Evolutionary conservation across 2,329 filamentous ascomycete species (phyloP), one percentile per base, ranked within the genome.

Genomic region (Trichophyton equinum): DNA sequence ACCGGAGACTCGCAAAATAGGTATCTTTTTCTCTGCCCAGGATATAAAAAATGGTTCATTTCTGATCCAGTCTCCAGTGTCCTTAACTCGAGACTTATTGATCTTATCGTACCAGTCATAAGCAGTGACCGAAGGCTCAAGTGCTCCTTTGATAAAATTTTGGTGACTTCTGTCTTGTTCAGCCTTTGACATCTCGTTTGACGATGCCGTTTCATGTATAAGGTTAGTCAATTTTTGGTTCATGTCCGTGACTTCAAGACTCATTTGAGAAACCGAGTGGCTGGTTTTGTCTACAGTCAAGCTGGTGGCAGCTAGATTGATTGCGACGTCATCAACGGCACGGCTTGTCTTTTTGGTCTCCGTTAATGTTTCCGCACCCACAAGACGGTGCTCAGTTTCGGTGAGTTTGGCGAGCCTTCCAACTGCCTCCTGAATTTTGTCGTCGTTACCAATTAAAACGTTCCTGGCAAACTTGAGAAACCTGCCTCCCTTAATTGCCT

Each of bases 1-100:
- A 5, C 78, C 78, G 42, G 68, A 65, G 15, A 80, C 68, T 72
- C 75, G 80, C 2, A 80, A 67, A 30, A 78, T 72, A 2, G 72
- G 74, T 20, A 27, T 46, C 20, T n/a, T 38, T n/a, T 27, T 59
- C n/a, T 38, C 1, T 0, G 77, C 38, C 77, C 78, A 80, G 0
- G 68, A 64, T 7, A 71, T 68, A 20, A 79, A 68, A 0, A 71
- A 67, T 0, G 71, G 67, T 61, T 80, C 77, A 1, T 70, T 60
- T 1, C 75, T 67, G 7, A 80, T 68, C 78, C 78, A 80, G 44
- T 79, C 73, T 25, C 78, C 78, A 0, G 78, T 80, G 0, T 72
- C 73, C 1, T 69, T 67, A 0, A 78, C 72, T 3, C 74, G 69
- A 1, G 71, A 71, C 60, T 74, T 75, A 22, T 71, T 73, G 51